phyloP scores from a whole-genome alignment of 306 rosid species.

The Medicago truncatula region DNA sequence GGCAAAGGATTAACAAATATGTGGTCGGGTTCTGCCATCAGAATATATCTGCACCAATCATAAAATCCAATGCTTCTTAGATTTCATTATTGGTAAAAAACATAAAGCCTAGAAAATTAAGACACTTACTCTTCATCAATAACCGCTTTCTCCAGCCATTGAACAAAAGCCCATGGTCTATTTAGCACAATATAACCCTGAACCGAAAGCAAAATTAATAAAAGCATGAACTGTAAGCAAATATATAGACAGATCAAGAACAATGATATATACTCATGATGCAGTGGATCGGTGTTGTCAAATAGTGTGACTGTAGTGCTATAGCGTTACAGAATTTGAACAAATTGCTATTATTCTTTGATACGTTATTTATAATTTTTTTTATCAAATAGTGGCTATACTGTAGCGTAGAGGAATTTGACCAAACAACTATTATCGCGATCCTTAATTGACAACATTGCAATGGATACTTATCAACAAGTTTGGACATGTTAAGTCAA shows the following conservation, averaged over 20 bases:
- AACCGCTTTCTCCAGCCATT: conserved; percentile 90
- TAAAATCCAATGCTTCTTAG: conserved; percentile 41
- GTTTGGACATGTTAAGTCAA: conserved; percentile 3
- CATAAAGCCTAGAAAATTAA: conserved; percentile 18
- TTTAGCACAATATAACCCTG: conserved; percentile 93
- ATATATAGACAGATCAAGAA: conserved; percentile 24
- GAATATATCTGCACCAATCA: conserved; percentile 82
- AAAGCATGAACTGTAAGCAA: background rate
- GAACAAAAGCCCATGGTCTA: conserved; percentile 99
- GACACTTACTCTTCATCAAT: conserved; percentile 80
- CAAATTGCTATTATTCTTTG: background rate
- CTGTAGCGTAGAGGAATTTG: background rate
- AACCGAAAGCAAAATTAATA: conserved; percentile 32
- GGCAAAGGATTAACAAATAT: conserved; percentile 82
- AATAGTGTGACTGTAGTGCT: background rate
- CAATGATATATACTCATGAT: conserved; percentile 3
- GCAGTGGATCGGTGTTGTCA: background rate
- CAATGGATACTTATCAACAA: background rate
- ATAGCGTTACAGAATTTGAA: background rate
- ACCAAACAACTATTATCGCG: background rate
- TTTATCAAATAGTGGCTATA: background rate
- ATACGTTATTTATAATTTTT: background rate
- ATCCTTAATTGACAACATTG: background rate
- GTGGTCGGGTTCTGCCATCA: conserved; percentile 99
- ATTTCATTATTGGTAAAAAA: conserved; percentile 36